A percentile compares a stretch with the other conserved stretches of the same genome.
Evolutionary conservation across 2,329 filamentous ascomycete genomes (phyloP).

Genomic region (Fusarium floridanum): DNA sequence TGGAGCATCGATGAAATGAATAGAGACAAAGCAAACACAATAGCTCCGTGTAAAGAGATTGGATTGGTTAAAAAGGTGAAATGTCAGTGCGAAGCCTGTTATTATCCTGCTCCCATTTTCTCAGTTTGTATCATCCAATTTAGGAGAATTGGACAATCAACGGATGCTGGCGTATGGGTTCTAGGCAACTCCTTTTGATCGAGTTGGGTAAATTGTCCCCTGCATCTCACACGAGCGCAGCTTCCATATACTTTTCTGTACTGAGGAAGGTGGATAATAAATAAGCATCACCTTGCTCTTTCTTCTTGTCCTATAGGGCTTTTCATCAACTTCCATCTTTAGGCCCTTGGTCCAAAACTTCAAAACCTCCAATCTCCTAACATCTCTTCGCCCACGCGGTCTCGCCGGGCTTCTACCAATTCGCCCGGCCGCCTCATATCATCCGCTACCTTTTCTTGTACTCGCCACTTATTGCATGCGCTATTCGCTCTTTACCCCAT

Average conservation of each 20-base stretch:
- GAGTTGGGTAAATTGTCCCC: background rate
- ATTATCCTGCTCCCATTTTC: background rate
- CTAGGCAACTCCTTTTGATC: background rate
- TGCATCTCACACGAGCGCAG: background rate
- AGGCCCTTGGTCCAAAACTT: background rate
- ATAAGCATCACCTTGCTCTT: background rate
- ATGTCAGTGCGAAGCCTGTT: background rate
- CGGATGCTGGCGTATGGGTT: background rate
- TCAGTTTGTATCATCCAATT: background rate
- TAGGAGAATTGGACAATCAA: background rate
- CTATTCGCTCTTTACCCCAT: slow-evolving; percentile 32
- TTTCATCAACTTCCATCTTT: background rate
- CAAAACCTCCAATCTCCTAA: slow-evolving; percentile 20
- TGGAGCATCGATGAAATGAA: background rate
- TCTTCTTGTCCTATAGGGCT: background rate
- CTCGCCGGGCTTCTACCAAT: background rate
- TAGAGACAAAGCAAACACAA: slow-evolving; percentile 1
- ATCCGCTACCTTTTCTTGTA: background rate
- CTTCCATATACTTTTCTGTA: background rate
- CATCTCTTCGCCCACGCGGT: background rate
- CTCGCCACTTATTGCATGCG: background rate
- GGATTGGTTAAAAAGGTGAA: background rate
- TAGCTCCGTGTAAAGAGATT: background rate
- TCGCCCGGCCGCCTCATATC: background rate
- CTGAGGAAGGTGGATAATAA: background rate